Percentiles rank a stretch among this genome's conserved stretches.
Conservation (phyloP, 2,329 filamentous ascomycete species). For the Aspergillus alliaceus region DNA sequence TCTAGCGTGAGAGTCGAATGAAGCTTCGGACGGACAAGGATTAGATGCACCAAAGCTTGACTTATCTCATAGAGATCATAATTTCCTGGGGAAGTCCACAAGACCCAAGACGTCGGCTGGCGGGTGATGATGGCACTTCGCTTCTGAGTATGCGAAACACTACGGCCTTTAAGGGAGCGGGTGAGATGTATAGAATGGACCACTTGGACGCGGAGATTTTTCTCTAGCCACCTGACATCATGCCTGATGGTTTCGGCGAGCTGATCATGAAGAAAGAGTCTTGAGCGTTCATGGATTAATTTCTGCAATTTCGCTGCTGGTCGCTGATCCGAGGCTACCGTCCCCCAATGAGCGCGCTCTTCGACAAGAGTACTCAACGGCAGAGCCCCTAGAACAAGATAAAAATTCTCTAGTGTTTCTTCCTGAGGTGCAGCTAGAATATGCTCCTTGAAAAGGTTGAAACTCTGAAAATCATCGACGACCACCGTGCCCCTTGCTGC, state of each 20-base stretch:
- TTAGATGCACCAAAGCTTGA: slow-evolving; percentile 76
- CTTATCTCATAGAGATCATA: slow-evolving; percentile 91
- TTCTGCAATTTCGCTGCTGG: slow-evolving; percentile 70
- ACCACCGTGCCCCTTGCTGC: slow-evolving; percentile 72
- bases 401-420: slow-evolving; percentile 81
- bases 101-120: slow-evolving; percentile 58
- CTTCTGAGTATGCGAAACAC: slow-evolving; percentile 70
- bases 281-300: slow-evolving; percentile 81
- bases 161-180: slow-evolving; percentile 70
- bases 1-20: slow-evolving; percentile 89
- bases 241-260: slow-evolving; percentile 76
- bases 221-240: slow-evolving; percentile 87
- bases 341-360: slow-evolving; percentile 72
- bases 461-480: slow-evolving; percentile 85
- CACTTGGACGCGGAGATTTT: slow-evolving; percentile 73
- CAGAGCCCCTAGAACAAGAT: slow-evolving; percentile 74
- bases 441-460: slow-evolving; percentile 80
- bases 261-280: slow-evolving; percentile 86
- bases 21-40: slow-evolving; percentile 80
- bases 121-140: slow-evolving; percentile 69
- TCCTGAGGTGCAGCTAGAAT: slow-evolving; percentile 88
- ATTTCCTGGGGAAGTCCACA: slow-evolving; percentile 73
- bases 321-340: slow-evolving; percentile 64
- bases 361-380: slow-evolving; percentile 75
- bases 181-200: slow-evolving; percentile 77